Base-by-base conservation (phyloP, 495 filamentous ascomycete species). In the Lineolata rhizophorae region DNA sequence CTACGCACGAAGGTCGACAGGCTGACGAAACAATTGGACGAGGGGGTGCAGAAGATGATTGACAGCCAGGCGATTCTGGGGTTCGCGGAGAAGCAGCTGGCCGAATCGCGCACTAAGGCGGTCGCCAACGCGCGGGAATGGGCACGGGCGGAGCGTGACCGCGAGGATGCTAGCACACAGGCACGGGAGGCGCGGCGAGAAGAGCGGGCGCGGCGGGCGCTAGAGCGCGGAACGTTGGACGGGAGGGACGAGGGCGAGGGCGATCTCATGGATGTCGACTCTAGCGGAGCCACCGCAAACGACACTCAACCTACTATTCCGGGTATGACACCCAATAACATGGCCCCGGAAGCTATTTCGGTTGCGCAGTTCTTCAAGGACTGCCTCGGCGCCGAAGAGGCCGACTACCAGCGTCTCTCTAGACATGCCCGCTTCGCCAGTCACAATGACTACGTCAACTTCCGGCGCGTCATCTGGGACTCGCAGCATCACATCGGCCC, bases 401-500 rank as follows among this genome's bases (percentile, higher is more conserved):
- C 43, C 18, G 33, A 42, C 11, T 56, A 53, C 26, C 42, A 48
- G 29, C 39, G 43, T 8, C 32, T 42, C 19, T 45, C 44, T 5
- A 39, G 47, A 5, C 16, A 21, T 2, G 36, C 35, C 0, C 51
- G 61, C 31, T 93, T 91, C 53, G 67, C 67, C n/a, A 42, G 59
- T 5, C 62, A 87, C 51, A 83, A 85, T 51, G 58, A 70, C 37
- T 93, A 92, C 57, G 58, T 72, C 34, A 58, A 62, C 18, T 91
- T 91, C 64, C 75, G 76, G 47, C 62, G 64, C 28, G 57, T 70
- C 13, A 70, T 85, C 37, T 77, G 90, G 51, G 77, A 87, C 39
- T 67, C 78, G 12, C 61, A 67, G 35, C 60, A 82, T 46, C 65
- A n/a, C n/a, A n/a, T n/a, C n/a, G n/a, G n/a, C n/a, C 60, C 2